Conservation (phyloP, 108 stramenopile genomes). For the Cyclotella choctawhatcheeana region DNA sequence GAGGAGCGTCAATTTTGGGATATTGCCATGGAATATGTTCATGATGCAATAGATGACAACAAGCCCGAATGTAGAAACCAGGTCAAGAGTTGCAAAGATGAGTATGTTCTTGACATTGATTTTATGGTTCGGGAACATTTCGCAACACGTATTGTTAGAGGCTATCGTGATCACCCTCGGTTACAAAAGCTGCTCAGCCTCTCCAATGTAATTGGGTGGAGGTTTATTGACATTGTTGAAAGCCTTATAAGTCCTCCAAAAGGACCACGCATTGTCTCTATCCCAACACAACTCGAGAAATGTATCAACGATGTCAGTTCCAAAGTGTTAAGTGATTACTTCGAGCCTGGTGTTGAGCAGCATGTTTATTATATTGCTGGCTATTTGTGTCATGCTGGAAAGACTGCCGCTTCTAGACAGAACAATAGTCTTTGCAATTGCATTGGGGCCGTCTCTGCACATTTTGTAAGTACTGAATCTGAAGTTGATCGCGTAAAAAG, state of each 20-base stretch:
- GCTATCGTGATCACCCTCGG: background rate
- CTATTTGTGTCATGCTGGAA: constrained; percentile 6
- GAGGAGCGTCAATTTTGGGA: background rate
- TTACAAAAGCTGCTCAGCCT: background rate
- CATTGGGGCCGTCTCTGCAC: background rate
- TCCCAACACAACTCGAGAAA: background rate
- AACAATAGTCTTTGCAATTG: background rate
- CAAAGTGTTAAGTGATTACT: background rate
- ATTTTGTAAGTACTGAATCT: background rate
- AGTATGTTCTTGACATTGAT: constrained; percentile 2
- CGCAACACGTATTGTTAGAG: background rate
- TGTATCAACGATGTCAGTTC: background rate
- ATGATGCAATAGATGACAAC: background rate
- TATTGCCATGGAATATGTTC: background rate
- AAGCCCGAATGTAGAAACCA: background rate
- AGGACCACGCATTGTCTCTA: background rate
- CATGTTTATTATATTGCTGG: constrained; percentile 26
- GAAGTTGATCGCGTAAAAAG: background rate
- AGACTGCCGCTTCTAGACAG: background rate
- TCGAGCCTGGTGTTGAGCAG: background rate
- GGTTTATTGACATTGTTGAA: background rate
- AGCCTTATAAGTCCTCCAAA: background rate
- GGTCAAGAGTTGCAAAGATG: constrained; percentile 3
- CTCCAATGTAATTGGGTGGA: background rate
- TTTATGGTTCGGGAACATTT: background rate